Evolutionary conservation across 306 rosid species (phyloP).

Genomic region (Corylus heterophylla): DNA sequence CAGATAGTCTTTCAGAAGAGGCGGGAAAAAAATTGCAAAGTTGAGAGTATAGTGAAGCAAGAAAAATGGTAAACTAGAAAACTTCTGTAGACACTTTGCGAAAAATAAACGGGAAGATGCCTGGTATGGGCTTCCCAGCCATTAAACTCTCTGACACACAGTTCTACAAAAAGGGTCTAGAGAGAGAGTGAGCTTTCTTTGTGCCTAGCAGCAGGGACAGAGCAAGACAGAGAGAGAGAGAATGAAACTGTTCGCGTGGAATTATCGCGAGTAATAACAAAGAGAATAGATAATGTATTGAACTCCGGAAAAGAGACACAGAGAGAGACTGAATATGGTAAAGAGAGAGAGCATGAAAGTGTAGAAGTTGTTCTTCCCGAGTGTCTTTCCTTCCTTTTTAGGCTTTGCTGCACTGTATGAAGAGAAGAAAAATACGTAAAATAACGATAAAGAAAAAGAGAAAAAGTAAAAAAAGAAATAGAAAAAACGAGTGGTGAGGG

Average conservation of each 20-base stretch:
- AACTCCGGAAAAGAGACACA: neutral
- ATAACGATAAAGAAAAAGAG: neutral
- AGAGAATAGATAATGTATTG: slow-evolving; percentile 2
- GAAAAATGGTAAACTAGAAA: neutral
- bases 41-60: neutral
- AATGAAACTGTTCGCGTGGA: slow-evolving; percentile 2
- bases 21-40: neutral
- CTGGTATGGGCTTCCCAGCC: slow-evolving; percentile 20
- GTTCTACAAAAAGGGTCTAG: neutral
- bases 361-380: slow-evolving; percentile 4
- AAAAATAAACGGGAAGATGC: slow-evolving; percentile 10
- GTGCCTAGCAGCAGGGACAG: neutral
- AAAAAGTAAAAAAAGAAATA: neutral
- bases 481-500: slow-evolving; percentile 41
- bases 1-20: slow-evolving; percentile 4
- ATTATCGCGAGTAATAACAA: slow-evolving; percentile 1
- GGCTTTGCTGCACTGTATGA: slow-evolving; percentile 14
- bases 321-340: neutral
- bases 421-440: neutral
- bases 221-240: slow-evolving; percentile 1
- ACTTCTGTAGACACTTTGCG: neutral
- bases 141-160: slow-evolving; percentile 24
- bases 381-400: slow-evolving; percentile 20
- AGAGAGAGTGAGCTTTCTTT: neutral
- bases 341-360: neutral